These are phyloP conservation scores for Aureobasidium sp. DNA, from an alignment of 2,329 filamentous ascomycete species.

Conservation along the genomic window DNA sequence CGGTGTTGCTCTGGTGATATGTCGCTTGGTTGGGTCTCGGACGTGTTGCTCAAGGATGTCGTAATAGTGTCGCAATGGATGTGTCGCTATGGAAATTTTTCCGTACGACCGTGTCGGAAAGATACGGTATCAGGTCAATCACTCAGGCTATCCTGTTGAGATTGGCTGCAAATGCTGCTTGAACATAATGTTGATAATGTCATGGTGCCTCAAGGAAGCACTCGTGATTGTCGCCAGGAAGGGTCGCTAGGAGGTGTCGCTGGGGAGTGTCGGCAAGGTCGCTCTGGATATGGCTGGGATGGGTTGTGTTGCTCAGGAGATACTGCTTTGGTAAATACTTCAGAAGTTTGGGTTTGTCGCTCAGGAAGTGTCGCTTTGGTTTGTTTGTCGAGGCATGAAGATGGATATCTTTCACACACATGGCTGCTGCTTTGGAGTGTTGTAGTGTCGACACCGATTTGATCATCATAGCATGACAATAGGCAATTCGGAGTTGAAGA, in stretches of 20 bases:
- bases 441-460: not conserved
- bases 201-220: not conserved
- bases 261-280: not conserved
- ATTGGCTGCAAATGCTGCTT: not conserved
- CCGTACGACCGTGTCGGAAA: not conserved
- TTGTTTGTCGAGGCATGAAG: not conserved
- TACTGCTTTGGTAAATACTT: conserved; percentile 5
- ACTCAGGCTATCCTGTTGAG: not conserved
- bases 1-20: not conserved
- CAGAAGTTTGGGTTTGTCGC: not conserved
- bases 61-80: not conserved
- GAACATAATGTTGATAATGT: not conserved
- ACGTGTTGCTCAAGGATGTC: not conserved
- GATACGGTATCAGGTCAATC: not conserved
- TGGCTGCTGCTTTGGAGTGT: conserved; percentile 5
- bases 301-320: not conserved
- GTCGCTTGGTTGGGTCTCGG: not conserved
- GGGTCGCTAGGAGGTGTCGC: not conserved
- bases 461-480: not conserved
- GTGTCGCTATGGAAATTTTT: not conserved
- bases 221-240: not conserved
- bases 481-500: not conserved
- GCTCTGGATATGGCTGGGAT: not conserved
- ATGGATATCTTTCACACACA: not conserved
- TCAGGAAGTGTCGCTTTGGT: conserved; percentile 7